Evolutionary conservation across 768 basidiomycete genomes (phyloP), one percentile per base, ranked within the genome.

Genomic region (Thelephora ganbajun): DNA sequence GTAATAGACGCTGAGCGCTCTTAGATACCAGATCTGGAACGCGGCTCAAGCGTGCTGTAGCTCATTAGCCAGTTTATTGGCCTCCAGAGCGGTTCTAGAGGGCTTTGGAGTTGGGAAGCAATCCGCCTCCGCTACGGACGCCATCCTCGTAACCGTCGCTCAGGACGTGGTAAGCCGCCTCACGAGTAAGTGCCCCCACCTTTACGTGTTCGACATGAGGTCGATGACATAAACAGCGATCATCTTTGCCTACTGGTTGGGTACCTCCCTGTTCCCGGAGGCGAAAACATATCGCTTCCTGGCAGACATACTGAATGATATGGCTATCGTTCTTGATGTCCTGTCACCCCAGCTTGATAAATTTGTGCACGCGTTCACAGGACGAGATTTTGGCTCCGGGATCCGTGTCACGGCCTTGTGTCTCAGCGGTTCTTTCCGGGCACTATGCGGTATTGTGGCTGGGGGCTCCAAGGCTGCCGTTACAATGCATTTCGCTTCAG

Each of bases 391-490:
- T 33, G 48, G 64, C 14, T 63, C 62, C 5, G 64, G 67, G 2
- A 54, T 76, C 3, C 73, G 78, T 6, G 58, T 77, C 1, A 53
- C 61, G 1, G 66, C 71, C 0, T 61, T 83, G 4, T 83, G 82
- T 51, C 44, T 78, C 37, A 79, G 79, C 49, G 77, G 79, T 0
- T 66, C 71, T 2, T 63, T 77, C 48, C 70, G 74, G 23, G 70
- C 80, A 1, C 61, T 83, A 1, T 83, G 80, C 53, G 69, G 66
- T 0, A 72, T 83, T n/a, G 72, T 71, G 7, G 80, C 78, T 6
- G 77, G 74, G 12, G 81, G 82, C 1, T 81, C 82, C 3, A 83
- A 82, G 57, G 74, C 80, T 1, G 79, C 81, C 2, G 69, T 85
- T 14, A 73, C 79, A 0, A 61, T 80, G 46, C 82, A 83, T 55